phyloP scores from a whole-genome alignment of 2,329 filamentous ascomycete species.

The Xylariaceae sp. region DNA sequence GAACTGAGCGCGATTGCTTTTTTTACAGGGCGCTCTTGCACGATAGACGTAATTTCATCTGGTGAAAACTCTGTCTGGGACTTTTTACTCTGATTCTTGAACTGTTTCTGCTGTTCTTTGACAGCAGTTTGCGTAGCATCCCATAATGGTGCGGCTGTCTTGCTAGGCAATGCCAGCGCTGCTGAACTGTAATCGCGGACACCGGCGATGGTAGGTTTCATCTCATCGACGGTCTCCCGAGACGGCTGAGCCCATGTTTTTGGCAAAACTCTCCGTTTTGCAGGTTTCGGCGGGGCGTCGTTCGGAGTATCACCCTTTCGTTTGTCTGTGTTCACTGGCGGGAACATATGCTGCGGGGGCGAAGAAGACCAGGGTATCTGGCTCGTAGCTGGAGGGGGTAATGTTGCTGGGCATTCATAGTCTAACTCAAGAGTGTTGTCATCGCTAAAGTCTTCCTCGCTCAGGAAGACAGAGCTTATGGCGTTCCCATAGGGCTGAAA shows the following conservation, averaged over 20 bases:
- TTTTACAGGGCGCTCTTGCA: conserved; percentile 31
- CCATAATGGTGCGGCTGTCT: conserved; percentile 51
- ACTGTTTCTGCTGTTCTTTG: conserved; percentile 71
- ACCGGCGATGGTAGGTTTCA: conserved; percentile 14
- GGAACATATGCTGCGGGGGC: conserved; percentile 46
- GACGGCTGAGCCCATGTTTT: conserved; percentile 35
- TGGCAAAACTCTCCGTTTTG: conserved; percentile 65
- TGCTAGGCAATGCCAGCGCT: conserved; percentile 35
- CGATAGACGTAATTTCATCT: conserved; percentile 45
- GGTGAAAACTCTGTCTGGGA: conserved; percentile 38
- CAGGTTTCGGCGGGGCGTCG: conserved; percentile 32
- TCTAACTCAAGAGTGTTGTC: conserved; percentile 72
- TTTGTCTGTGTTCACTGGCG: conserved; percentile 34
- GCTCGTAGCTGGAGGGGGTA: conserved; percentile 38
- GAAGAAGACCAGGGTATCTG: conserved; percentile 69
- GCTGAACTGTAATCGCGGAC: conserved; percentile 29
- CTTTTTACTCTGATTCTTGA: conserved; percentile 60
- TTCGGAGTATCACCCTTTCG: conserved; percentile 43
- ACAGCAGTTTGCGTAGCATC: conserved; percentile 69
- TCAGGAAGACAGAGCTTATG: conserved; percentile 53
- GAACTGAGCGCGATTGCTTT: conserved; percentile 67
- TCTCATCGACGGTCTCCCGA: conserved; percentile 30
- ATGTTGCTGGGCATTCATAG: conserved; percentile 55
- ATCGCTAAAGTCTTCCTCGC: conserved; percentile 82
- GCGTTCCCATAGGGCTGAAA: conserved; percentile 27